Conservation (phyloP, 1,139 yeast genomes). For the Taphrina sp. region DNA sequence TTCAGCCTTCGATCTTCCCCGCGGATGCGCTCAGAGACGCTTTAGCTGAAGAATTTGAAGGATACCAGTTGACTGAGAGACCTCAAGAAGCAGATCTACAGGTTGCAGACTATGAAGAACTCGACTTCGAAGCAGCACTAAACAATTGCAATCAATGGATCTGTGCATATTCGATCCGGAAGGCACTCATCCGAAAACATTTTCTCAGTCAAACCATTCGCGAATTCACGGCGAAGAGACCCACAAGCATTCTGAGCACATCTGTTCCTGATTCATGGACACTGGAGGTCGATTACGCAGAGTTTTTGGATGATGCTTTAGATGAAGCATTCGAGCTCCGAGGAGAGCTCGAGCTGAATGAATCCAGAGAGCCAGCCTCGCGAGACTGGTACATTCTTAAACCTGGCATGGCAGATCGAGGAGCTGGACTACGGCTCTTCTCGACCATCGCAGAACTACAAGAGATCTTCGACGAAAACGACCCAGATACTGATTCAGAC, state of each 20-base stretch:
- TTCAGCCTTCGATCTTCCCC: too few relatives aligned
- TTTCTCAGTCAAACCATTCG: conserved; percentile 77
- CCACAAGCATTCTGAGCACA: conserved; percentile 56
- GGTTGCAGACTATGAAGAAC: conserved; percentile 85
- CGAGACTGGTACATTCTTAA: conserved; percentile 76
- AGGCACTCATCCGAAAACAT: conserved; percentile 86
- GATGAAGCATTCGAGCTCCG: conserved; percentile 89
- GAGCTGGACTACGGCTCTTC: conserved; percentile 88
- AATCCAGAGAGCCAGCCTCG: conserved; percentile 40
- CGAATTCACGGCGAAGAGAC: conserved; percentile 70
- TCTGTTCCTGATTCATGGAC: conserved; percentile 76
- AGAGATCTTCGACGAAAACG: conserved; percentile 77
- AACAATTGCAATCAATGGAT: conserved; percentile 53
- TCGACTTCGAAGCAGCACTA: conserved; percentile 65
- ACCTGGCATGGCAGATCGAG: conserved; percentile 96
- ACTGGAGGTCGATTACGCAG: conserved; percentile 93
- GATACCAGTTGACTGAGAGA: conserved; percentile 13
- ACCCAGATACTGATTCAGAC: conserved; percentile 57
- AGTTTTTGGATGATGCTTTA: conserved; percentile 85
- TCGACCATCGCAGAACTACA: conserved; percentile 76
- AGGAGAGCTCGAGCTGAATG: conserved; percentile 62
- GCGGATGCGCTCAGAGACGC: not conserved
- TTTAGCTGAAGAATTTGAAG: not conserved
- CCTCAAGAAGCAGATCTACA: conserved; percentile 54
- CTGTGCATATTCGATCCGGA: conserved; percentile 47